phyloP scores from a whole-genome alignment of 306 rosid species.

The Quercus dentata region DNA sequence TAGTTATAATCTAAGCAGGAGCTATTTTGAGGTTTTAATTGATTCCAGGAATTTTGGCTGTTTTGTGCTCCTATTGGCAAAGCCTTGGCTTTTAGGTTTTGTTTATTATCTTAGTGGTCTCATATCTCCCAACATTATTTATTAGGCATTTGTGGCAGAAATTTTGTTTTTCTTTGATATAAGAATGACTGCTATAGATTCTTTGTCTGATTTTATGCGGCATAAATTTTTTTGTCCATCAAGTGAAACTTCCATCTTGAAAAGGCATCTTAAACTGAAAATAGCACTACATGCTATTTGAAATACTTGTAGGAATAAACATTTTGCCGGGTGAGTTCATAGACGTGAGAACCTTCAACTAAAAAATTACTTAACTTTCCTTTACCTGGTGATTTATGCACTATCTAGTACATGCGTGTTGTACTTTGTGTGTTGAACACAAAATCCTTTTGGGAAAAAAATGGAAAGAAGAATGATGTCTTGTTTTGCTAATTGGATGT shows the following conservation, averaged over 20 bases:
- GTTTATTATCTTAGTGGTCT: too few species aligned
- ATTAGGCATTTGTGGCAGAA: too few species aligned
- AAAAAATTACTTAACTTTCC: background rate
- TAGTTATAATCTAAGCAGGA: too few species aligned
- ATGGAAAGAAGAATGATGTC: background rate
- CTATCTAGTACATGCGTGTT: background rate
- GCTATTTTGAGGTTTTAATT: too few species aligned
- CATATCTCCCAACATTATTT: too few species aligned
- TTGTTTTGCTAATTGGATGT: background rate
- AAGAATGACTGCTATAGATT: too few species aligned
- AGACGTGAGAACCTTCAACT: background rate
- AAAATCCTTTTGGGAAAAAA: background rate
- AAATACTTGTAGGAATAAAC: background rate
- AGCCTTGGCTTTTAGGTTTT: too few species aligned
- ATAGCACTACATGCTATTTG: background rate
- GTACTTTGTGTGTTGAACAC: background rate
- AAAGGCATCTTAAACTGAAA: background rate
- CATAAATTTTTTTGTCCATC: background rate
- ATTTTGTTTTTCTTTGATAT: too few species aligned
- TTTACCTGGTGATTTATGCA: background rate
- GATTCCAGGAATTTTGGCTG: too few species aligned
- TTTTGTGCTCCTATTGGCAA: too few species aligned
- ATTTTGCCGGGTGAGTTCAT: background rate
- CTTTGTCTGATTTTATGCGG: too few species aligned
- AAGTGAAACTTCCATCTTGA: background rate